phyloP scores from a whole-genome alignment of 169 alveolate species.

The Cryptosporidium canis region DNA sequence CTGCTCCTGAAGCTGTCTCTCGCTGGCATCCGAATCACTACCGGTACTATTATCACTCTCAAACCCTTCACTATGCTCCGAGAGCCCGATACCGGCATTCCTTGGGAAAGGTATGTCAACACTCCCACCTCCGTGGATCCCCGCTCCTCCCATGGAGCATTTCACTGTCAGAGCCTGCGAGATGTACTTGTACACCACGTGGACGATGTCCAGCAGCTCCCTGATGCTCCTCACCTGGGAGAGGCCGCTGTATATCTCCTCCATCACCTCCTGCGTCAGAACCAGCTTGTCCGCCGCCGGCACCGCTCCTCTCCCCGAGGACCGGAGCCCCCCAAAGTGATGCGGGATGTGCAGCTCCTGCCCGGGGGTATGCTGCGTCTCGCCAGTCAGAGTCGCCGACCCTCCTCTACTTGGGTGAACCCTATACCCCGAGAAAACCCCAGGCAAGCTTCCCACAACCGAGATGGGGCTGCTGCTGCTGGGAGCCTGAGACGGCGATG shows the following conservation, averaged over 20 bases:
- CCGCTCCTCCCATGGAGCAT: neutral
- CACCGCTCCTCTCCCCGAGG: neutral
- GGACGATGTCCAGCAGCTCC: constrained; percentile 40
- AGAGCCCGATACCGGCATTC: constrained; percentile 9
- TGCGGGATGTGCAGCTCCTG: no score
- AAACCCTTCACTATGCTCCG: neutral
- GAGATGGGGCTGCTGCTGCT: no score
- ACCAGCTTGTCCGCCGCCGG: neutral
- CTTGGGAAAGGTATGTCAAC: constrained; percentile 35
- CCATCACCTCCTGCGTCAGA: constrained; percentile 37
- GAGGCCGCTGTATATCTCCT: constrained; percentile 57
- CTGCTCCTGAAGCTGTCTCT: constrained; percentile 7
- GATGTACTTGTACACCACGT: constrained; percentile 16
- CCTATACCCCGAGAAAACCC: neutral
- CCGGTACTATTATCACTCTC: neutral
- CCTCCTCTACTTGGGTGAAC: no score
- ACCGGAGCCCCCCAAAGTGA: no score
- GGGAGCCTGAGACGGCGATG: neutral
- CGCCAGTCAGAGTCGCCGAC: no score
- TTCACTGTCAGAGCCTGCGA: neutral
- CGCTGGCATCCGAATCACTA: neutral
- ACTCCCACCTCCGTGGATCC: neutral
- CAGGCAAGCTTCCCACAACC: no score
- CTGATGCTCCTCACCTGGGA: constrained; percentile 22
- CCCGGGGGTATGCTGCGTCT: no score